phyloP scores from a whole-genome alignment of 768 basidiomycete genomes.

The Imleria badia region DNA sequence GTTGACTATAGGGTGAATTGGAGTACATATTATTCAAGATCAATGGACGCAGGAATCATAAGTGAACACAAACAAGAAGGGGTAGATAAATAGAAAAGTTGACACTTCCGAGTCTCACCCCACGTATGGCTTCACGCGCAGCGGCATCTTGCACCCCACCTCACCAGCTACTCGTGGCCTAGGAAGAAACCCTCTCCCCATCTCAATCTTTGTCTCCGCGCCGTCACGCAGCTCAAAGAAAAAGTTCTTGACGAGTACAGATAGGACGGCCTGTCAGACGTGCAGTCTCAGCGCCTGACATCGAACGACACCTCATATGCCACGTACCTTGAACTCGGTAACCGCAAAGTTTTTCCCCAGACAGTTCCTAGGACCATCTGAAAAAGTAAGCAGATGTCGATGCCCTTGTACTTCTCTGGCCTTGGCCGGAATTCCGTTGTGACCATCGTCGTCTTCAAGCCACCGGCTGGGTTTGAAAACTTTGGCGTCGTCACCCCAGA shows the following conservation, averaged over 20 bases:
- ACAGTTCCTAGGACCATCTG: conserved; percentile 51
- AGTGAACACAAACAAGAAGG: too few species aligned
- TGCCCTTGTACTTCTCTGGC: conserved; percentile 48
- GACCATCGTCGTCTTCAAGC: conserved; percentile 36
- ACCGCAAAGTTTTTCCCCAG: conserved; percentile 52
- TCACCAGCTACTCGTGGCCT: conserved; percentile 18
- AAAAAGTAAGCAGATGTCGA: conserved; percentile 50
- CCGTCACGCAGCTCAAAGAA: conserved; percentile 38
- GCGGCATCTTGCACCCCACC: conserved; percentile 26
- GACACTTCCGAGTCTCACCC: background rate
- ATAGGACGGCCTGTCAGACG: conserved; percentile 38
- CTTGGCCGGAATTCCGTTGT: conserved; percentile 21
- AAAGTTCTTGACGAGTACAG: conserved; percentile 44
- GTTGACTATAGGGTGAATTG: too few species aligned
- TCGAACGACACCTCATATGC: too few species aligned
- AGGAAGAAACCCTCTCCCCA: conserved; percentile 12
- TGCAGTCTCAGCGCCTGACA: background rate
- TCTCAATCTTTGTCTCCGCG: conserved; percentile 22
- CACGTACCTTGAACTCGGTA: conserved; percentile 32
- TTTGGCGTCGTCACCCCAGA: conserved; percentile 64
- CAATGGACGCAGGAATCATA: too few species aligned
- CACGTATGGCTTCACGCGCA: conserved; percentile 21
- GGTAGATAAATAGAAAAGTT: too few species aligned
- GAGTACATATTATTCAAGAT: too few species aligned
- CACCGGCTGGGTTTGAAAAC: conserved; percentile 65